These are phyloP conservation scores for Hemisphaericaspora lyxosophila DNA, from an alignment of 1,139 yeast genomes.

Conservation along the genomic window DNA sequence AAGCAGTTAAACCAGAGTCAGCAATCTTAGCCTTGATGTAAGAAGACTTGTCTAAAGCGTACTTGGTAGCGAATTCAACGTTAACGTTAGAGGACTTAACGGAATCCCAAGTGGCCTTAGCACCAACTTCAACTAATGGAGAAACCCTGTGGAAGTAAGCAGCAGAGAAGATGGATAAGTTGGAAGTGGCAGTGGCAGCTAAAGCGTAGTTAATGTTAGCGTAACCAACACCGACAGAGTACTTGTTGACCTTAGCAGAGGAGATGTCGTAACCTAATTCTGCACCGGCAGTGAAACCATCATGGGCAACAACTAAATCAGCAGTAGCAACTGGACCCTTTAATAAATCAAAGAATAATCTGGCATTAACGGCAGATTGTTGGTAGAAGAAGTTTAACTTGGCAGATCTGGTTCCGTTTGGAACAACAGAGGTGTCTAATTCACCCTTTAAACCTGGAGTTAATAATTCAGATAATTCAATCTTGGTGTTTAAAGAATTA, in stretches of 20 bases:
- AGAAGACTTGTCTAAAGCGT: slow-evolving; percentile 81
- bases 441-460: slow-evolving; percentile 96
- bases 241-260: slow-evolving; percentile 88
- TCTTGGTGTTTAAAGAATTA: slow-evolving; percentile 87
- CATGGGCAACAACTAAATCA: slow-evolving; percentile 92
- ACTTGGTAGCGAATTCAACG: slow-evolving; percentile 95
- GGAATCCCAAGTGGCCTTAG: slow-evolving; percentile 95
- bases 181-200: slow-evolving; percentile 85
- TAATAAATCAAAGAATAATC: slow-evolving; percentile 91
- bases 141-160: slow-evolving; percentile 97
- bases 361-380: slow-evolving; percentile 91
- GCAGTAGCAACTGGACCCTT: slow-evolving; percentile 96
- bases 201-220: slow-evolving; percentile 84
- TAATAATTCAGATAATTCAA: slow-evolving; percentile 87
- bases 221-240: slow-evolving; percentile 94
- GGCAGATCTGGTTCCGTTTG: slow-evolving; percentile 86
- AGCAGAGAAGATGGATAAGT: slow-evolving; percentile 88
- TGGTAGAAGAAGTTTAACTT: slow-evolving; percentile 88
- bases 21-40: slow-evolving; percentile 96
- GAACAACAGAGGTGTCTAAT: slow-evolving; percentile 83
- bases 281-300: slow-evolving; percentile 96
- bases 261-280: slow-evolving; percentile 96
- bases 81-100: slow-evolving; percentile 64
- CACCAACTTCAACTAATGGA: slow-evolving; percentile 92
- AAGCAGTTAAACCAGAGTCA: slow-evolving; percentile 93